These are phyloP conservation scores for Thozetella sp. DNA, from an alignment of 495 filamentous ascomycete genomes.

Conservation along the genomic window DNA sequence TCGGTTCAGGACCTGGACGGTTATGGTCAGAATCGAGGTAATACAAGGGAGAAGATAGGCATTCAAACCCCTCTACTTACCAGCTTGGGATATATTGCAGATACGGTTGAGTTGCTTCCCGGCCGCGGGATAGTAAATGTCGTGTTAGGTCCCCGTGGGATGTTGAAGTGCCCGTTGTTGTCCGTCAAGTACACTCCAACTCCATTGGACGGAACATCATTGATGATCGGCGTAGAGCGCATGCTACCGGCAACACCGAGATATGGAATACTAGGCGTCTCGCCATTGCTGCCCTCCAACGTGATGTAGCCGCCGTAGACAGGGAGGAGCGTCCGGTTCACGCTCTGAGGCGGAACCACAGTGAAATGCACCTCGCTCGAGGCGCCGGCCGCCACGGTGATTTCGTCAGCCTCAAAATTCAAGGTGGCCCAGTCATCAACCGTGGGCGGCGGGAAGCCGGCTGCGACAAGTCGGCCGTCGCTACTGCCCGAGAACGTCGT, in stretches of 20 bases:
- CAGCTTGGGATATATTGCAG: not conserved
- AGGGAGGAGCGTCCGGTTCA: conserved; percentile 32
- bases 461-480: conserved; percentile 14
- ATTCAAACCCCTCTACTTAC: not conserved
- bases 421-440: conserved; percentile 25
- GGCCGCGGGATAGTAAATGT: not conserved
- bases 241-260: conserved; percentile 41
- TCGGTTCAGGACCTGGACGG: not conserved
- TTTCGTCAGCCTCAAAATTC: conserved; percentile 14
- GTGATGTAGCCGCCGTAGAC: conserved; percentile 48
- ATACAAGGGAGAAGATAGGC: not conserved
- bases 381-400: conserved; percentile 28
- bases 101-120: not conserved
- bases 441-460: conserved; percentile 27
- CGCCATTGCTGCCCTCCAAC: conserved; percentile 39
- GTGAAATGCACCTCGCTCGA: conserved; percentile 30
- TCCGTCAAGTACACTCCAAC: not conserved
- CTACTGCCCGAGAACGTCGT: conserved; percentile 27
- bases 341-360: conserved; percentile 29
- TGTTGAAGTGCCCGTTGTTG: conserved; percentile 4
- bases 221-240: not conserved
- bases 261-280: conserved; percentile 41
- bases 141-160: not conserved
- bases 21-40: not conserved
- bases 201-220: not conserved